Evolutionary conservation across 2,329 filamentous ascomycete genomes (phyloP), one percentile per base, ranked within the genome.

Genomic region (Aureobasidium sp.): DNA sequence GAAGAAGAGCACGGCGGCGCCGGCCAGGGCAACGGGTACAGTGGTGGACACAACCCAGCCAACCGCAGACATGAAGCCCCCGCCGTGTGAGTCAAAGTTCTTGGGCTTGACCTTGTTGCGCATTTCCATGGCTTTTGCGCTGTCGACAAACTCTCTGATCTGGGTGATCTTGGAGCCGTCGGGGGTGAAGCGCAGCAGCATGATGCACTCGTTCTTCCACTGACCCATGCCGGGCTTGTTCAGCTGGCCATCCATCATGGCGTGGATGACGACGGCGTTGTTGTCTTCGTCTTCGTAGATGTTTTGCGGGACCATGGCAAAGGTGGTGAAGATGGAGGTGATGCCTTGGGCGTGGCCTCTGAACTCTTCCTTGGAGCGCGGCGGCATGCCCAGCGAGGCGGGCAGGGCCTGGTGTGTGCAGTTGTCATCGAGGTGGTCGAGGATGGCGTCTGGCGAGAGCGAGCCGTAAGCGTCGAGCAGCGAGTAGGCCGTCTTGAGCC

Each of bases 391-490:
- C 9, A 78, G 68, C 17, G 74, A 75, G 45, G 67, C 64, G 2
- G 75, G 77, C 9, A 77, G 69, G 4, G 75, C 72, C 47, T 67
- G 68, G 62, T 79, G 74, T 9, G 65, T 69, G 64, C 78, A 79
- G 46, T 71, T 65, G 7, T 66, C 63, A 2, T 73, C 68, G 25
- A 74, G 71, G 4, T 69, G 67, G 8, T 67, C 63, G 17, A 74
- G 69, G 21, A 79, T 70, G n/a, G 70, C 69, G 25, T 71, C 62
- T 5, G 74, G 69, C 1, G 72, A 74, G 3, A 77, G 72, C 35
- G 72, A 75, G 47, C 69, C 67, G 61, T 79, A 79, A 60, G 72
- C 73, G 9, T 70, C 64, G 35, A 78, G 69, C 35, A 75, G 65
- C 11, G 64, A 64, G 60, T 67, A 64, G 58, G 70, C 71, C 0